phyloP scores from a whole-genome alignment of 768 basidiomycete species.

The Holtermannia corniformis region DNA sequence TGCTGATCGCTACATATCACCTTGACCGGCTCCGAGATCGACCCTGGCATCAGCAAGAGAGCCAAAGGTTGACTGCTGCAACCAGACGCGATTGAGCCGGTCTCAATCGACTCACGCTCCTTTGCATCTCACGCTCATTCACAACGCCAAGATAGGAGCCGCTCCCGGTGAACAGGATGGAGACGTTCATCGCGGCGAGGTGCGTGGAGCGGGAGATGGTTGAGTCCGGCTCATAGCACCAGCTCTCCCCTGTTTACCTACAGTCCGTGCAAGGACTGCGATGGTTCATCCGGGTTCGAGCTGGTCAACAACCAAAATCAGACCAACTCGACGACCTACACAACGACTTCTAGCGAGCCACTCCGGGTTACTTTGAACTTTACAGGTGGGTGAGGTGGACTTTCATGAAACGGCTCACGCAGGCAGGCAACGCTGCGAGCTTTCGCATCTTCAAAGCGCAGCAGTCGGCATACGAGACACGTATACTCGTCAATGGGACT shows the following conservation, averaged over 20 bases:
- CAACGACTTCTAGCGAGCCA: constrained; percentile 3
- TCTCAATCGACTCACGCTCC: too few relatives aligned
- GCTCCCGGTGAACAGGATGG: too few relatives aligned
- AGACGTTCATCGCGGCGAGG: constrained; percentile 12
- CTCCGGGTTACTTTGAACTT: constrained; percentile 20
- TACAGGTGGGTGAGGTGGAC: constrained; percentile 12
- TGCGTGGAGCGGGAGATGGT: neutral
- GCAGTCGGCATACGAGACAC: neutral
- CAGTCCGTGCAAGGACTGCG: constrained; percentile 16
- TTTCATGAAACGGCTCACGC: neutral
- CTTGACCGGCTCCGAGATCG: too few relatives aligned
- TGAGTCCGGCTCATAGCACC: neutral
- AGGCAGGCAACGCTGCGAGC: neutral
- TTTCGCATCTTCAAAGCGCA: neutral
- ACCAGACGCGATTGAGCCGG: too few relatives aligned
- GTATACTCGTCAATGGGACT: constrained; percentile 7
- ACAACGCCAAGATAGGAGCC: neutral
- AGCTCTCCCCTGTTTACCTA: constrained; percentile 25
- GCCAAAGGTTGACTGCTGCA: too few relatives aligned
- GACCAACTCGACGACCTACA: too few relatives aligned
- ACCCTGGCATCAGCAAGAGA: too few relatives aligned
- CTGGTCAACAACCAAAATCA: too few relatives aligned
- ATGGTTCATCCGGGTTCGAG: constrained; percentile 1
- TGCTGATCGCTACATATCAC: too few relatives aligned
- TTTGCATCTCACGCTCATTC: neutral